A percentile compares a stretch with the other conserved stretches of the same genome.
These are phyloP conservation scores for Colletotrichum echinochloae DNA, from an alignment of 2,329 filamentous ascomycete genomes.

Conservation along the genomic window DNA sequence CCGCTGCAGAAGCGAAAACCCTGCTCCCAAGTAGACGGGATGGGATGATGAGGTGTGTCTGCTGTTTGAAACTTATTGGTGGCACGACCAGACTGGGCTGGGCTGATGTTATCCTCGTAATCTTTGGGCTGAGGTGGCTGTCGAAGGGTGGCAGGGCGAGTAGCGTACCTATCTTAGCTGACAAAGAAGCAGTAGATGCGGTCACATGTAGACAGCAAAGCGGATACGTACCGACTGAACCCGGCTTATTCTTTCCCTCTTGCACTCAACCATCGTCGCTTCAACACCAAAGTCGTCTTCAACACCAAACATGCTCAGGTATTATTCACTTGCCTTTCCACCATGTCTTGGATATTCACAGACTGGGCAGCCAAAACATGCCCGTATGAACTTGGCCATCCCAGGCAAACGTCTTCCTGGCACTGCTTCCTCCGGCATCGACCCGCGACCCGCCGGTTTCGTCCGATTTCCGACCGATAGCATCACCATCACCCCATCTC, in stretches of 20 bases:
- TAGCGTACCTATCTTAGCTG: no score
- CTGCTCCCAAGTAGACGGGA: not conserved
- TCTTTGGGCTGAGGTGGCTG: not conserved
- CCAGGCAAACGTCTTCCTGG: not conserved
- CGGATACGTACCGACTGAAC: no score
- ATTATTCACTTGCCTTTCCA: not conserved
- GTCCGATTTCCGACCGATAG: conserved; percentile 22
- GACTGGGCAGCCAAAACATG: no score
- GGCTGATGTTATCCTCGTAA: conserved; percentile 13
- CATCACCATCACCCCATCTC: conserved; percentile 39
- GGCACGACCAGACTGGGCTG: conserved; percentile 25
- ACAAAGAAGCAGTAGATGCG: conserved; percentile 23
- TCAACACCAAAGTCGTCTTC: not conserved
- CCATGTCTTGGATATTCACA: not conserved
- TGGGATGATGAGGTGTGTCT: conserved; percentile 25
- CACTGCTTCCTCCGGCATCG: conserved; percentile 8
- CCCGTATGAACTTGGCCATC: not conserved
- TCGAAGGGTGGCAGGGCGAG: no score
- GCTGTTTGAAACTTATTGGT: conserved; percentile 13
- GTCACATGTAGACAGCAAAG: conserved; percentile 36
- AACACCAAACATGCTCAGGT: no score
- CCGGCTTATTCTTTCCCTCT: no score
- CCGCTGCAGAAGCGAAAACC: not conserved
- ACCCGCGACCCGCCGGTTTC: conserved; percentile 16
- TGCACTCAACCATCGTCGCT: not conserved